Evolutionary conservation across 768 basidiomycete genomes (phyloP), one percentile per base, ranked within the genome.

Genomic region (Phlebiopsis flavidoalba): DNA sequence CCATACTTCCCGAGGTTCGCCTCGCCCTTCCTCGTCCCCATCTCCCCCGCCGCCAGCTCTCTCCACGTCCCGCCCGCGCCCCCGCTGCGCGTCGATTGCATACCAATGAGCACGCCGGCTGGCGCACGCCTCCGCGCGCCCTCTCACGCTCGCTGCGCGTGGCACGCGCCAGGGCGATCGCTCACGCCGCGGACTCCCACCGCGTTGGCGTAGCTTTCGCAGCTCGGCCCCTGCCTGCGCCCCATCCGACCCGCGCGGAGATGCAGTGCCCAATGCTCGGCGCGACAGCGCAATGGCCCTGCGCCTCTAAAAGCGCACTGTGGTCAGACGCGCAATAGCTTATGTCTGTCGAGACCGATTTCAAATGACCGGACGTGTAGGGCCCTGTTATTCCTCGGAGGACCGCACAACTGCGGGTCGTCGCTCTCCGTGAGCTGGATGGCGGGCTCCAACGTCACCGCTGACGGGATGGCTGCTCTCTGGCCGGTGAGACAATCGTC

Each of bases 391-490:
- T 79, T 73, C 79, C 84, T 0, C 63, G 62, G 3, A 78, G 83
- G 14, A 88, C 90, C n/a, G 1, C 91, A 93, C 70, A 73, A 72
- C 35, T 89, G 88, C 67, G 84, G 80, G 35, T 74, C n/a, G n/a
- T n/a, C 83, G 8, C 77, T 94, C 60, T 75, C 79, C 60, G 66
- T 77, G n/a, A n/a, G 36, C 66, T 70, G 24, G 76, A 85, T 69
- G 81, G n/a, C 75, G 55, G 89, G 86, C 64, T 64, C 74, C 17
- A 69, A 69, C 61, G 91, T 95, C 62, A 80, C 88, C n/a, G 60
- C 77, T 98, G 37, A 79, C 88, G 22, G 95, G 95, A 36, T 92
- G 89, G 87, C 76, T 96, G 60, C 85, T 89, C 65, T 83, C 86
- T 59, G 88, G 87, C 75, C 84, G 93, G 92, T 93, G 74, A 74